phyloP scores from a whole-genome alignment of 192 early-diverging fungal genomes.

The Phycomyces blakesleeanus region DNA sequence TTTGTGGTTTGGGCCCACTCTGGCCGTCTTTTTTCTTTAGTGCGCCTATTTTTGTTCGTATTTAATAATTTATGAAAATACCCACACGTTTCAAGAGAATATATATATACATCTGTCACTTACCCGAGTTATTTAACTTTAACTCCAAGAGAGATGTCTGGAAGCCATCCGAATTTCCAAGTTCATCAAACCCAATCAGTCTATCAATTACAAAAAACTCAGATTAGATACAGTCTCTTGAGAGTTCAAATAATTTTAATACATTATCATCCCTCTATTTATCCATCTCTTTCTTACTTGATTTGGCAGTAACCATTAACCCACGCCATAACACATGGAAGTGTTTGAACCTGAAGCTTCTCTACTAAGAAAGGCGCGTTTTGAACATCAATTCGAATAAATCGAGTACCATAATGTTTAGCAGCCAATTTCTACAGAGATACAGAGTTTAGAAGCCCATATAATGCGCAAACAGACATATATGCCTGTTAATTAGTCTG shows the following conservation, averaged over 20 bases:
- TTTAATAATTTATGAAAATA: no score
- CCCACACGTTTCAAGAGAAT: no score
- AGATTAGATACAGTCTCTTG: neutral
- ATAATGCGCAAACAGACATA: neutral
- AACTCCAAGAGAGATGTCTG: conserved; percentile 72
- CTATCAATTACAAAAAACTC: conserved; percentile 31
- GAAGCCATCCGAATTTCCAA: conserved; percentile 87
- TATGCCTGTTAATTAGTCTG: neutral
- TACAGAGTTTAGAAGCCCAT: neutral
- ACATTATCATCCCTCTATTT: no score
- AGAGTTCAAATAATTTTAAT: no score
- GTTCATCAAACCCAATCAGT: conserved; percentile 89
- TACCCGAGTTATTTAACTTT: conserved; percentile 35
- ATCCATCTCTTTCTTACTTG: conserved; percentile 34
- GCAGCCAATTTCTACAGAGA: conserved; percentile 50
- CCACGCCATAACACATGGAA: conserved; percentile 85
- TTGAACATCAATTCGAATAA: conserved; percentile 85
- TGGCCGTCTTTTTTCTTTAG: no score
- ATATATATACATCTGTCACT: neutral
- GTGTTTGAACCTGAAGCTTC: conserved; percentile 77
- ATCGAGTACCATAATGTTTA: conserved; percentile 81
- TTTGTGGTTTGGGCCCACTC: no score
- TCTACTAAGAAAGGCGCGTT: conserved; percentile 89
- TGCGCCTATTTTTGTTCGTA: no score
- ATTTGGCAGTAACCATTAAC: conserved; percentile 59